Evolutionary conservation across 352 stramenopile genomes (phyloP).

Genomic region (Blastocystis sp.): DNA sequence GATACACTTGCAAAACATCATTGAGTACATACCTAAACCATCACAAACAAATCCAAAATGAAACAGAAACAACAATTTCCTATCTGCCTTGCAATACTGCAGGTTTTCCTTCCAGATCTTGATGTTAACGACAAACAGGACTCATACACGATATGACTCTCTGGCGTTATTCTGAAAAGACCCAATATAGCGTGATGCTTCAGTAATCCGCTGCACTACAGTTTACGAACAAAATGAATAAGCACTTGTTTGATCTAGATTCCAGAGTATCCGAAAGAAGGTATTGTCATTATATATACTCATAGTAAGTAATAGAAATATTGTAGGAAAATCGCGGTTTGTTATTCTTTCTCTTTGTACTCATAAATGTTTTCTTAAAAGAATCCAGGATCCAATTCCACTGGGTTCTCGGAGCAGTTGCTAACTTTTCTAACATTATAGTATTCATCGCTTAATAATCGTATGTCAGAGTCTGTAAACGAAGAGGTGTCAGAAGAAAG

Average conservation of each 20-base stretch:
- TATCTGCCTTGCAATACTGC: background rate
- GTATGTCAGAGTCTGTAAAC: background rate
- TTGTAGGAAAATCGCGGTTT: background rate
- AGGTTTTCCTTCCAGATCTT: background rate
- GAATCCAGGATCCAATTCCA: no score
- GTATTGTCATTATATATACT: background rate
- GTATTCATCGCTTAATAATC: no score
- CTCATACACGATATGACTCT: background rate
- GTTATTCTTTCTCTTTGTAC: background rate
- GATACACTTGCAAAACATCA: background rate
- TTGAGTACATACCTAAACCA: background rate
- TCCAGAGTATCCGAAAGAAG: background rate
- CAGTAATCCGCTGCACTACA: background rate
- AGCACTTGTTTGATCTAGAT: background rate
- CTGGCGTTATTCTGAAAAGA: background rate
- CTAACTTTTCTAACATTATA: no score
- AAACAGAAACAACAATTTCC: background rate
- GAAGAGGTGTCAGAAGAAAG: background rate
- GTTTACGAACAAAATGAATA: no score
- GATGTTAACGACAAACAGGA: background rate
- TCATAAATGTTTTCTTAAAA: background rate
- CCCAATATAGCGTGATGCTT: background rate
- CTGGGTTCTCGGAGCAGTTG: no score
- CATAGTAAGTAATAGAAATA: background rate
- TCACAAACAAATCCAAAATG: background rate